Percentiles rank a stretch among this genome's conserved stretches.
Conservation (phyloP, 495 filamentous ascomycete genomes). For the Lasiosphaeria ovina region DNA sequence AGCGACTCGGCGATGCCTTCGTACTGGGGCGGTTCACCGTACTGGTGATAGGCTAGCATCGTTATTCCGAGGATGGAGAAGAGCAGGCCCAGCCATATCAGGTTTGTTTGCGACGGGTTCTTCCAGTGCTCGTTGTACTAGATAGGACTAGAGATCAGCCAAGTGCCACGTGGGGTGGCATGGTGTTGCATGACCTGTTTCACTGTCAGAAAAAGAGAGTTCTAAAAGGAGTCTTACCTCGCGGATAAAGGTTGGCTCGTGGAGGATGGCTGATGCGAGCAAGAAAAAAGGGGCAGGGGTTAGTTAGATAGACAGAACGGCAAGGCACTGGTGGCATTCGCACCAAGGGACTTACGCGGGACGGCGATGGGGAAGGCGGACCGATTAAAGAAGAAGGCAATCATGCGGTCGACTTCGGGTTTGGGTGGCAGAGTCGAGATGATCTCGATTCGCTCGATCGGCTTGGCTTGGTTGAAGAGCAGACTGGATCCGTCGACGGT, state of each 20-base stretch:
- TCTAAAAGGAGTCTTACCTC: conserved; percentile 6
- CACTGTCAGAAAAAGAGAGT: too few species aligned
- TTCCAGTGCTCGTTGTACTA: conserved; percentile 23
- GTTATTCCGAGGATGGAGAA: conserved; percentile 66
- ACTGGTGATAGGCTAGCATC: conserved; percentile 64
- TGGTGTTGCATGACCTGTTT: neutral
- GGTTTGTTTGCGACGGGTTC: conserved; percentile 17
- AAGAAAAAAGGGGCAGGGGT: too few species aligned
- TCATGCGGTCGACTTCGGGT: conserved; percentile 9
- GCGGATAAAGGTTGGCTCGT: conserved; percentile 25
- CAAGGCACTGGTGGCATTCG: neutral
- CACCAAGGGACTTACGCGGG: conserved; percentile 14
- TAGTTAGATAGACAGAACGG: too few species aligned
- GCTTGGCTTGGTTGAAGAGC: conserved; percentile 18
- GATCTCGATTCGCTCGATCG: conserved; percentile 9
- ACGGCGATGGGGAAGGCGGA: conserved; percentile 19
- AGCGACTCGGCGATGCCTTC: conserved; percentile 54
- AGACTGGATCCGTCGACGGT: conserved; percentile 20
- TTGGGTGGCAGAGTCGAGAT: conserved; percentile 12
- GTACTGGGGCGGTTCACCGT: conserved; percentile 70
- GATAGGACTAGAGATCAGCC: neutral
- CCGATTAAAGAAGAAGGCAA: conserved; percentile 6
- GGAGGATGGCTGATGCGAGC: conserved; percentile 20
- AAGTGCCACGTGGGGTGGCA: neutral
- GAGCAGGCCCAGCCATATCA: conserved; percentile 32